Percentiles rank a stretch among this genome's conserved stretches.
Conservation (phyloP, 1,284 basidiomycete species). For the Volvariella surrecta region DNA sequence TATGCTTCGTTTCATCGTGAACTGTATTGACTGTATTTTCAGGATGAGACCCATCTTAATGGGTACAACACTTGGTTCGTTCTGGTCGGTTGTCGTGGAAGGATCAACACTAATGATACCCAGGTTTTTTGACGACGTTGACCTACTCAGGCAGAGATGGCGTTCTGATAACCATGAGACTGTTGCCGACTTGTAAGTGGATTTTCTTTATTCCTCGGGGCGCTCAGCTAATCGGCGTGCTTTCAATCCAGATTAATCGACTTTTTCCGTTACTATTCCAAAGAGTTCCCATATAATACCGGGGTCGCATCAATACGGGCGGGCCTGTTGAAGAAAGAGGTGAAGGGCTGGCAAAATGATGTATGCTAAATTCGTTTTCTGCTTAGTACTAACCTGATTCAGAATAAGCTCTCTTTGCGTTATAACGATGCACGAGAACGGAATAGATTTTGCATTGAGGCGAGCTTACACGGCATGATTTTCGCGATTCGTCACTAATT, state of each 20-base stretch:
- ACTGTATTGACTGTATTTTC: conserved; percentile 13
- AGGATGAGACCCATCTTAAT: conserved; percentile 83
- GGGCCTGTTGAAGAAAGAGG: conserved; percentile 84
- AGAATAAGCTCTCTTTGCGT: conserved; percentile 16
- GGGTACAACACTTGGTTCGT: conserved; percentile 76
- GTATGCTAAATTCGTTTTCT: conserved; percentile 44
- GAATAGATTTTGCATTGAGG: conserved; percentile 92
- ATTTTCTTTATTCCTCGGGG: conserved; percentile 2
- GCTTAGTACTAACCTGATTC: not conserved
- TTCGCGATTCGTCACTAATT: too few relatives aligned
- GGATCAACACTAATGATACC: conserved; percentile 8
- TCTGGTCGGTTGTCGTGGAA: conserved; percentile 1
- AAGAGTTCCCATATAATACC: conserved; percentile 89
- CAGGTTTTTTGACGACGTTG: conserved; percentile 97
- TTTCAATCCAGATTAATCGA: conserved; percentile 83
- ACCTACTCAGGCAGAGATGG: conserved; percentile 86
- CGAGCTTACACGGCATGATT: too few relatives aligned
- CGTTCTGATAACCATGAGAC: conserved; percentile 88
- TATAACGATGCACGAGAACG: conserved; percentile 78
- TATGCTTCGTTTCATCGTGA: conserved; percentile 7
- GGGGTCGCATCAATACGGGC: conserved; percentile 89
- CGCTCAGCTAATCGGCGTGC: conserved; percentile 6
- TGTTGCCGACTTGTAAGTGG: conserved; percentile 82
- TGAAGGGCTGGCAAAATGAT: conserved; percentile 91
- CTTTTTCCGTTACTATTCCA: conserved; percentile 95